Evolutionary conservation across 1,139 yeast genomes (phyloP).

Genomic region (Debaryomyces subglobosus): DNA sequence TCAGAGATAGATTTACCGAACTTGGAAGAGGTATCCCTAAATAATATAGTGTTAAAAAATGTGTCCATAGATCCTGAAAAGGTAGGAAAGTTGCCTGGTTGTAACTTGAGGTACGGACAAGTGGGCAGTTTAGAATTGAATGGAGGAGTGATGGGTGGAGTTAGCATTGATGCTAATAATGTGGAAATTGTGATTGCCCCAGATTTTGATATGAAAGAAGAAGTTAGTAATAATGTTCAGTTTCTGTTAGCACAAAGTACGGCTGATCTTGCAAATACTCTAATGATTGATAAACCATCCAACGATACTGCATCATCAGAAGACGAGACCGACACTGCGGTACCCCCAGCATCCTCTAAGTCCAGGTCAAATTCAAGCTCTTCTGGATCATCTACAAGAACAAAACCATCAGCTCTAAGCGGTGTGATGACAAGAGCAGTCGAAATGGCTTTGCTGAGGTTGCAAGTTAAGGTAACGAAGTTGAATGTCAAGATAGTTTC

Average conservation of each 20-base stretch:
- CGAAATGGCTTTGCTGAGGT: conserved; percentile 68
- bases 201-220: conserved; percentile 35
- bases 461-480: conserved; percentile 51
- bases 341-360: conserved; percentile 1
- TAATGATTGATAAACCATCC: conserved; percentile 39
- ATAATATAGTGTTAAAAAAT: conserved; percentile 58
- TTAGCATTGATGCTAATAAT: conserved; percentile 60
- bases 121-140: conserved; percentile 53
- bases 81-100: conserved; percentile 65
- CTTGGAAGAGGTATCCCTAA: conserved; percentile 70
- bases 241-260: conserved; percentile 63
- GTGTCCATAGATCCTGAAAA: conserved; percentile 75
- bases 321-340: conserved; percentile 17
- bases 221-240: conserved; percentile 36
- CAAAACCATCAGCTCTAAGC: conserved; percentile 45
- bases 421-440: conserved; percentile 65
- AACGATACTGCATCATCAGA: conserved; percentile 15
- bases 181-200: conserved; percentile 60
- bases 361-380: conserved; percentile 14
- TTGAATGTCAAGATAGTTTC: conserved; percentile 52
- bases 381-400: conserved; percentile 14
- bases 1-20: conserved; percentile 82
- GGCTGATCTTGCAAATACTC: conserved; percentile 63
- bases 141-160: conserved; percentile 66
- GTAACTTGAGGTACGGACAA: conserved; percentile 64